Evolutionary conservation across 306 rosid species (phyloP), one percentile per base, ranked within the genome.

Genomic region (Quercus wislizeni): DNA sequence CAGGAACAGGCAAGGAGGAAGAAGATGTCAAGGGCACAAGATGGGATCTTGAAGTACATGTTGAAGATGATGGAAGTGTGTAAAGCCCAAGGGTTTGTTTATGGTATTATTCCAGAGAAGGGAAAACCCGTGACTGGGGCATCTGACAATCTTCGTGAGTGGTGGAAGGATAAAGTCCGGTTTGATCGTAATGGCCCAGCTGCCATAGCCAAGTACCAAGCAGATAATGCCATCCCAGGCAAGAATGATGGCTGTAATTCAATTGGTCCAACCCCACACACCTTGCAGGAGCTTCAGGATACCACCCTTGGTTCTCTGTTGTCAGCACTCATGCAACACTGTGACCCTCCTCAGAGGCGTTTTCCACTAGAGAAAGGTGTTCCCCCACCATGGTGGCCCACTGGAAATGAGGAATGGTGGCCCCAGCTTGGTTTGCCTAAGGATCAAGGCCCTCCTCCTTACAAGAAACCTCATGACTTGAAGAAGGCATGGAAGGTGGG

Each of bases 131-230:
- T 93, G 38, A 90, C 90, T 0, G 98, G 98, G 1, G 91, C 97
- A 7, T 91, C 97, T 0, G 98, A 93, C 83, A 93, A 91, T 88
- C 97, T 93, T 51, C 95, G 97, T 5, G 95, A 85, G 57, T 93
- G 98, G 98, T 93, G 98, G 98, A 93, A 93, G 85, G 98, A 91
- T 31, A 93, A 87, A 77, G 98, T 93, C 12, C 78, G 98, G 77
- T 93, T 93, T 41, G 98, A 90, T 75, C 89, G 97, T 5, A 93
- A 93, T 10, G 98, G 98, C 57, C 98, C 98, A 0, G 97, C 98
- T 55, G 98, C 98, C 56, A 90, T 93, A 65, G 82, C 91, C 71
- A 93, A 90, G 84, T 89, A 93, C 71, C 92, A 85, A 43, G 91
- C 91, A 0, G 97, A 93, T 55, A 83, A 93, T 69, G 85, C 91